Evolutionary conservation across 176 grass and related monocot genomes (phyloP).

Genomic region (Pontederia paniculata): DNA sequence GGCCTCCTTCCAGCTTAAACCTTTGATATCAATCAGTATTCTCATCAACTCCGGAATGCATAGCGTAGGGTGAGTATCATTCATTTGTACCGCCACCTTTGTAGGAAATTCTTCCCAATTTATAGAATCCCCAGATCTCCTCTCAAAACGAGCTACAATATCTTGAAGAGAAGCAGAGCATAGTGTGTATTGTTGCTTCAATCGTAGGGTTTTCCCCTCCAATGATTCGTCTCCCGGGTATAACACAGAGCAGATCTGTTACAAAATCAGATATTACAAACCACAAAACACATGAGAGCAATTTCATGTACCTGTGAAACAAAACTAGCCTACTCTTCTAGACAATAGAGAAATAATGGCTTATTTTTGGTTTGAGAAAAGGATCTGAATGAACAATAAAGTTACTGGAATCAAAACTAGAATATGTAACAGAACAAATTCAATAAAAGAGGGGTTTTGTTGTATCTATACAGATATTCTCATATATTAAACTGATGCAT

Average conservation of each 20-base stretch:
- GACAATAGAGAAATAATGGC: too few species aligned
- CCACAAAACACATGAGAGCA: too few species aligned
- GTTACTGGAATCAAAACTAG: too few species aligned
- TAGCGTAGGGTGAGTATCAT: conserved; percentile 95
- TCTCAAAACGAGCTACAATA: conserved; percentile 88
- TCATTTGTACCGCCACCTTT: conserved; percentile 99
- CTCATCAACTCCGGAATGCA: conserved; percentile 98
- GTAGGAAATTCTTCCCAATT: conserved; percentile 84
- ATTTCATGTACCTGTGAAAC: too few species aligned
- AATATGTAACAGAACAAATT: too few species aligned
- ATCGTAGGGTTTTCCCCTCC: conserved; percentile 87
- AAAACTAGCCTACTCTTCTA: too few species aligned
- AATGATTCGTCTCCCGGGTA: conserved; percentile 89
- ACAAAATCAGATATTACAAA: not conserved
- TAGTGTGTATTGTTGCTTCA: conserved; percentile 96
- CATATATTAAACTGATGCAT: too few species aligned
- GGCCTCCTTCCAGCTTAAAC: conserved; percentile 64
- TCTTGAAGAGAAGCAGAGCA: conserved; percentile 97
- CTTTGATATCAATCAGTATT: conserved; percentile 91
- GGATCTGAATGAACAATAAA: too few species aligned
- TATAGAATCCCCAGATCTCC: conserved; percentile 58
- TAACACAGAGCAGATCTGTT: conserved; percentile 81
- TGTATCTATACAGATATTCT: too few species aligned
- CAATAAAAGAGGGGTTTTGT: too few species aligned
- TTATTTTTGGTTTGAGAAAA: too few species aligned